These are phyloP conservation scores for Leccinum fibrillosum DNA, from an alignment of 768 basidiomycete species.

Conservation along the genomic window DNA sequence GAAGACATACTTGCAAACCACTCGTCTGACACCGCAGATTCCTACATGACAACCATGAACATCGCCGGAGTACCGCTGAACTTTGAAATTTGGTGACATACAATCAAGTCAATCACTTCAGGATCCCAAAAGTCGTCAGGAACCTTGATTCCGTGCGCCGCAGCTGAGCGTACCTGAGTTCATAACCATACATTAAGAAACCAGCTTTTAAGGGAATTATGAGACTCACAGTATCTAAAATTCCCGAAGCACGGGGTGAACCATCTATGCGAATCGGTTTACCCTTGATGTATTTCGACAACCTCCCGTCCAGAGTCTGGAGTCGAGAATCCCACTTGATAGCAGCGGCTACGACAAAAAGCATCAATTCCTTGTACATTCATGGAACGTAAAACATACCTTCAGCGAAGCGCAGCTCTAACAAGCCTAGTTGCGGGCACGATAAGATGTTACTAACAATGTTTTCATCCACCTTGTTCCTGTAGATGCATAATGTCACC, in stretches of 20 bases:
- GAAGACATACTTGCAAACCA: constrained; percentile 63
- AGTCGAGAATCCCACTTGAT: constrained; percentile 59
- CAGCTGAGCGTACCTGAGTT: constrained; percentile 58
- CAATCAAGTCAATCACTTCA: constrained; percentile 54
- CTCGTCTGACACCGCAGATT: constrained; percentile 70
- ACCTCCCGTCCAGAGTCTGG: constrained; percentile 54
- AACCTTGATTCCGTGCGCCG: constrained; percentile 67
- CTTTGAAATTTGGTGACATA: constrained; percentile 26
- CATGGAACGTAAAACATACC: constrained; percentile 36
- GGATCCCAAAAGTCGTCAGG: constrained; percentile 73
- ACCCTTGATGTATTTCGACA: constrained; percentile 69
- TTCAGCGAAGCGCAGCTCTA: constrained; percentile 61
- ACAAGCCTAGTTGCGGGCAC: constrained; percentile 63
- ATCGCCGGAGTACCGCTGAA: neutral
- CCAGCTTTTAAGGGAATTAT: neutral
- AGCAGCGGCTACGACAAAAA: constrained; percentile 51
- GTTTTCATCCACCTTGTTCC: constrained; percentile 70
- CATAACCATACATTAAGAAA: neutral
- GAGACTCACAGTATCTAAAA: constrained; percentile 63
- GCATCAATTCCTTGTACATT: neutral
- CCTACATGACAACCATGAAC: constrained; percentile 35
- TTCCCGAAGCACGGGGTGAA: constrained; percentile 68
- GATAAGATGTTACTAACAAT: constrained; percentile 64
- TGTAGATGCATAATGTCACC: constrained; percentile 22
- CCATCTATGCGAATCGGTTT: constrained; percentile 73